A percentile compares a stretch with the other conserved stretches of the same genome.
Evolutionary conservation across 2,329 filamentous ascomycete species (phyloP).

Genomic region (Pseudocercospora cruenta): DNA sequence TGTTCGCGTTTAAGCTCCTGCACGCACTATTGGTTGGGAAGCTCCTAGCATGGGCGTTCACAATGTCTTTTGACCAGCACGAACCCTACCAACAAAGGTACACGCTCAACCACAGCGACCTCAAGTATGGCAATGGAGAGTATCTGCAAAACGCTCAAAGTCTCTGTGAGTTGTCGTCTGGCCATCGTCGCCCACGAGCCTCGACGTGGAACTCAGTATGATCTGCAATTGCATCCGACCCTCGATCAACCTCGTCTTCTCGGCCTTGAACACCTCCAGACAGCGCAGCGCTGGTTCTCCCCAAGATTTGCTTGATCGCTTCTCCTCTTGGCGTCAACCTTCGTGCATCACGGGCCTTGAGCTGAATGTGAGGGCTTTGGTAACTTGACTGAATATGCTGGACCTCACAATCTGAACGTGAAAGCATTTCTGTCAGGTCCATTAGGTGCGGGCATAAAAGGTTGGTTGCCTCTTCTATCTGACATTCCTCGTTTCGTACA

Average conservation of each 20-base stretch:
- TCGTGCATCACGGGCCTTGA: constrained; percentile 6
- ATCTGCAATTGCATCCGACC: not conserved
- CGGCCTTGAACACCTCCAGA: not conserved
- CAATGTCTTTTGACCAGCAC: not conserved
- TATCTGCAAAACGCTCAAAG: not conserved
- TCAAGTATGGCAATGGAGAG: constrained; percentile 11
- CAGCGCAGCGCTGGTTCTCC: not conserved
- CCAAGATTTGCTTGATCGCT: not conserved
- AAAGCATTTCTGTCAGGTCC: not conserved
- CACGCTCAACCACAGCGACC: constrained; percentile 12
- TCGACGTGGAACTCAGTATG: not conserved
- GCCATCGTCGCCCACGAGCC: not conserved
- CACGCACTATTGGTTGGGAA: not conserved
- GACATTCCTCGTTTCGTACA: not conserved
- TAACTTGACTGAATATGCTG: constrained; percentile 6
- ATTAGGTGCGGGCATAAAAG: not conserved
- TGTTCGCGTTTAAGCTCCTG: not conserved
- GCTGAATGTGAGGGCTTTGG: constrained; percentile 2
- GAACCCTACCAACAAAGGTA: not conserved
- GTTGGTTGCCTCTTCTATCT: not conserved
- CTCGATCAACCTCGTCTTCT: not conserved
- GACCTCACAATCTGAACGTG: constrained; percentile 1
- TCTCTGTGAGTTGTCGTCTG: constrained; percentile 4
- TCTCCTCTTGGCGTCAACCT: constrained; percentile 12
- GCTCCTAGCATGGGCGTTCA: not conserved